Percentiles rank a stretch among this genome's conserved stretches.
Conservation (phyloP, 2,329 filamentous ascomycete species). For the Colletotrichum tofieldiae region DNA sequence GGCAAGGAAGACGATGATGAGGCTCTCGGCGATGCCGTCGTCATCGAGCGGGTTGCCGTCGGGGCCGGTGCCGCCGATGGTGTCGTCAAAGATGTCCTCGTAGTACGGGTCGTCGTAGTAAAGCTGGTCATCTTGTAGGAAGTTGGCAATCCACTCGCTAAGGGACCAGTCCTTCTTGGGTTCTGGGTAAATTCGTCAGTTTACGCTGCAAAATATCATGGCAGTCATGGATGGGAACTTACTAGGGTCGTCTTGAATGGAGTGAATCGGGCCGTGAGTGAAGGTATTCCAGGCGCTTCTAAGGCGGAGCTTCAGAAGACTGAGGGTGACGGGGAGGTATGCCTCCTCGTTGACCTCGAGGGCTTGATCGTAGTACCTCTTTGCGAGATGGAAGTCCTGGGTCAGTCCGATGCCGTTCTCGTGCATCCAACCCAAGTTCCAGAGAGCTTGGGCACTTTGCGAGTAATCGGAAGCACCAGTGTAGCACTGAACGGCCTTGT, state of each 20-base stretch:
- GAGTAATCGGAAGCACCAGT: constrained; percentile 91
- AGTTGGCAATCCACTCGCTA: constrained; percentile 89
- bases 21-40: constrained; percentile 85
- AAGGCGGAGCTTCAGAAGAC: constrained; percentile 85
- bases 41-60: constrained; percentile 71
- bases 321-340: constrained; percentile 92
- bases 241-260: constrained; percentile 92
- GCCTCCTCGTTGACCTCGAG: constrained; percentile 93
- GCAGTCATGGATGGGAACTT: constrained; percentile 54
- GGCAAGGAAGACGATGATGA: constrained; percentile 86
- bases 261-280: constrained; percentile 91
- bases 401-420: constrained; percentile 94
- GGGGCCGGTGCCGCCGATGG: constrained; percentile 72
- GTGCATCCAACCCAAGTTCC: constrained; percentile 99
- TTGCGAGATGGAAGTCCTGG: constrained; percentile 97
- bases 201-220: neutral
- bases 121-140: constrained; percentile 79
- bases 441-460: constrained; percentile 94
- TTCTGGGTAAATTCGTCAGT: constrained; percentile 63
- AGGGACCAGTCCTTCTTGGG: constrained; percentile 82
- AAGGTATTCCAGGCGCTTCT: constrained; percentile 96
- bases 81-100: constrained; percentile 69
- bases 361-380: constrained; percentile 94
- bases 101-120: constrained; percentile 74
- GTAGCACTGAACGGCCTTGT: constrained; percentile 95